These are phyloP conservation scores for Prunus padus DNA, from an alignment of 306 rosid species.

Conservation along the genomic window DNA sequence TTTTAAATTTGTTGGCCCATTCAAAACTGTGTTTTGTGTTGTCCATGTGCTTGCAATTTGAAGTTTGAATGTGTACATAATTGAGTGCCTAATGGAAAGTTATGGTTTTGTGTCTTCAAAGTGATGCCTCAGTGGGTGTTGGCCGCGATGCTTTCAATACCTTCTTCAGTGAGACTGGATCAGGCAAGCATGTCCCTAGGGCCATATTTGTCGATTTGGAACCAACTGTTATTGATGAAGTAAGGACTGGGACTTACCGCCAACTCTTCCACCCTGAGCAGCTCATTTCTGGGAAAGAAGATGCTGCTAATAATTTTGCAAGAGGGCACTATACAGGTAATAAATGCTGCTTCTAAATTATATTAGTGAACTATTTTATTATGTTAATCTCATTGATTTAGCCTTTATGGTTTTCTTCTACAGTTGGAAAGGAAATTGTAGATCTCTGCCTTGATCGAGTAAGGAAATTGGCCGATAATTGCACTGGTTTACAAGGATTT, in stretches of 20 bases:
- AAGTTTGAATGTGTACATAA: background rate
- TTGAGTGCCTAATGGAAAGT: constrained; percentile 8
- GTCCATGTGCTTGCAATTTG: background rate
- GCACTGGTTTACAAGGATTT: constrained; percentile 96
- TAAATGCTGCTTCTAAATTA: background rate
- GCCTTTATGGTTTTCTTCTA: constrained; percentile 5
- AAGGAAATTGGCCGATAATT: constrained; percentile 91
- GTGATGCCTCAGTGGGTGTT: constrained; percentile 64
- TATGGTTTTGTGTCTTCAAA: constrained; percentile 27
- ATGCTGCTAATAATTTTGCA: constrained; percentile 97
- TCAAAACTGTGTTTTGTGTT: background rate
- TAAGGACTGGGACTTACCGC: constrained; percentile 74
- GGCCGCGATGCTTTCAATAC: constrained; percentile 96
- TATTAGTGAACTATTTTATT: background rate
- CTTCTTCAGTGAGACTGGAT: constrained; percentile 94
- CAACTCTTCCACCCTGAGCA: constrained; percentile 97
- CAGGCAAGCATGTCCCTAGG: constrained; percentile 93
- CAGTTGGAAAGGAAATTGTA: constrained; percentile 88
- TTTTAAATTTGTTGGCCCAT: background rate
- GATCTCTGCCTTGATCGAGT: constrained; percentile 96
- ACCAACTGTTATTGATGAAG: constrained; percentile 96
- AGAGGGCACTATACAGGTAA: constrained; percentile 90
- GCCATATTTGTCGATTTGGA: constrained; percentile 94
- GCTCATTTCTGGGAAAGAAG: constrained; percentile 97
- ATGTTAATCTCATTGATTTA: background rate